phyloP scores from a whole-genome alignment of 2,329 filamentous ascomycete genomes.

The Colletotrichum nymphaeae region DNA sequence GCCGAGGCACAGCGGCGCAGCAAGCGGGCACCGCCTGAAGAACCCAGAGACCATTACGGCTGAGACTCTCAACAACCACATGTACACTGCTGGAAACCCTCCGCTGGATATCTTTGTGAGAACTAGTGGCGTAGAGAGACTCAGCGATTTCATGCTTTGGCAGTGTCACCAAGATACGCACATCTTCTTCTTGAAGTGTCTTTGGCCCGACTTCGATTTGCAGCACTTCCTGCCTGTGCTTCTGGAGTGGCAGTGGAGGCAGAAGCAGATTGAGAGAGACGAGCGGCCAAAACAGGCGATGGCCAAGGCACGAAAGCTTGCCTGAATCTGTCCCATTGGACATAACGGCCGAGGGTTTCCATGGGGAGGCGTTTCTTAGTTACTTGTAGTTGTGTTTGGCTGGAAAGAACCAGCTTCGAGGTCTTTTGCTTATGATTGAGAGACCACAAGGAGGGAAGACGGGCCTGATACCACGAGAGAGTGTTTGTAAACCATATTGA shows the following conservation, averaged over 20 bases:
- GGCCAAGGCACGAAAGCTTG: constrained; percentile 24
- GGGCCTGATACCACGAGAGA: constrained; percentile 28
- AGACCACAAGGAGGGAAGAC: not conserved
- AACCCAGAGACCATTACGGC: constrained; percentile 91
- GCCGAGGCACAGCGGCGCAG: constrained; percentile 38
- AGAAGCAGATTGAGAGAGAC: constrained; percentile 67
- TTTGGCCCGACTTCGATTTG: constrained; percentile 97
- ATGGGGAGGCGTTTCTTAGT: constrained; percentile 6
- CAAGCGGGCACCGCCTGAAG: constrained; percentile 24
- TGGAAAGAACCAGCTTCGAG: not conserved
- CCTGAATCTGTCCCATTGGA: not conserved
- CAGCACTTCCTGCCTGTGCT: constrained; percentile 94
- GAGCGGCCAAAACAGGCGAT: constrained; percentile 52
- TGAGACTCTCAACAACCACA: constrained; percentile 84
- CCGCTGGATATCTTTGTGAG: constrained; percentile 91
- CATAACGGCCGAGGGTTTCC: not conserved
- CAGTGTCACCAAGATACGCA: constrained; percentile 94
- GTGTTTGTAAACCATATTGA: constrained; percentile 24
- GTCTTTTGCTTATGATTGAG: not conserved
- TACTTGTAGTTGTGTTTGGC: not conserved
- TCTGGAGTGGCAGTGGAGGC: constrained; percentile 85
- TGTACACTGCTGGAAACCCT: constrained; percentile 87
- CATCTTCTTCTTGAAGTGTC: constrained; percentile 89
- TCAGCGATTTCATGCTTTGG: constrained; percentile 99
- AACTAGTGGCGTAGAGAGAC: constrained; percentile 90